Evolutionary conservation across 1,284 basidiomycete genomes (phyloP), one percentile per base, ranked within the genome.

Genomic region (Austroboletus olivaceoglutinosus): DNA sequence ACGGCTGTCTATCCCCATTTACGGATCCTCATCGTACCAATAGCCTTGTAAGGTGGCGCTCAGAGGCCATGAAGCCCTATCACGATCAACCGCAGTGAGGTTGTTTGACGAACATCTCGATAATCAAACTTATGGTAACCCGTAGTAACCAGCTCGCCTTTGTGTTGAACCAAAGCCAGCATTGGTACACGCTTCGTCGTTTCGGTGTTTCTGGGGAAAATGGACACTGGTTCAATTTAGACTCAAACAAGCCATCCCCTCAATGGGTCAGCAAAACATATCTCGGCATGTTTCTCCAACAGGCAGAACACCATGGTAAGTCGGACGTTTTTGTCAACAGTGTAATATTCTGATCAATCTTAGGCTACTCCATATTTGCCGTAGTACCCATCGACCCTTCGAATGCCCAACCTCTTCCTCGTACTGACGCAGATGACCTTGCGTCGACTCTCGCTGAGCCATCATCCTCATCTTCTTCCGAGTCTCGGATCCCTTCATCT

Each of bases 301-400:
- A 96, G 70, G 89, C 92, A 15, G 93, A 96, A 68, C 67, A 77
- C 30, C 89, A 94, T 66, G 90, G 89, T 87, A 55, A 39, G 70
- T 57, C 23, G 11, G 33, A 25, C 43, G 18, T 25, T 22, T 21
- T 40, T 5, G 33, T n/a, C n/a, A 7, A 40, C 0, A 39, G 4
- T 33, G 8, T 46, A 13, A 21, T 39, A 42, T 52, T 33, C 54
- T 53, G 41, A 51, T 31, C 38, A 29, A 27, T 16, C 25, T 13
- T 50, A 91, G 93, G 93, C 1, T 97, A 96, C 70, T 93, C 91
- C 18, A 87, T 93, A 21, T 97, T 97, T 59, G 90, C 77, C 5
- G 83, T 96, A 1, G 73, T 80, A 12, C 83, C 81, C 55, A 64
- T 68, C 6, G 76, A 88, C 58, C 73, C 79, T 11, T 58, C 69